Evolutionary conservation across 371 early-diverging fungal species (phyloP).

Genomic region (Haplosporangium sp.): DNA sequence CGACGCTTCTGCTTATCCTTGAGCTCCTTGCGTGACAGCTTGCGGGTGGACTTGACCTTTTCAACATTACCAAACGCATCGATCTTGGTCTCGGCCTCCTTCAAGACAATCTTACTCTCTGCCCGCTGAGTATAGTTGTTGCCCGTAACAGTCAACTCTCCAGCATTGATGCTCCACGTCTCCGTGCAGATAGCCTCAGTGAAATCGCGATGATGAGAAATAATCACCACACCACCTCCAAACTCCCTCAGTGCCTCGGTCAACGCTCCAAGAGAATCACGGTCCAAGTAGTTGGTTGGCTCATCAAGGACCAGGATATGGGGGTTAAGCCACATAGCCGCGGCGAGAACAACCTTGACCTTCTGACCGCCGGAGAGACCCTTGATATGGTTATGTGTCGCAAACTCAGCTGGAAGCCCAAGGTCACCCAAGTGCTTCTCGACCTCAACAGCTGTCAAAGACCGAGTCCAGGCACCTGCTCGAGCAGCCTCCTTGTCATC

Average conservation of each 20-base stretch:
- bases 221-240: constrained; percentile 82
- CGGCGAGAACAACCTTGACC: constrained; percentile 89
- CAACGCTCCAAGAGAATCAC: constrained; percentile 81
- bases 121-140: constrained; percentile 47
- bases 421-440: constrained; percentile 78
- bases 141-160: constrained; percentile 60
- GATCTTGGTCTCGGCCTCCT: constrained; percentile 52
- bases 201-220: constrained; percentile 83
- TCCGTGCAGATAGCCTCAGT: constrained; percentile 75
- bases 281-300: constrained; percentile 89
- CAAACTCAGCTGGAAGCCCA: constrained; percentile 78
- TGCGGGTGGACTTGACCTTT: constrained; percentile 54
- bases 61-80: constrained; percentile 55
- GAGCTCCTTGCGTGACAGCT: constrained; percentile 54
- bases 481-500: constrained; percentile 76
- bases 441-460: constrained; percentile 73
- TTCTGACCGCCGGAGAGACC: constrained; percentile 94
- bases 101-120: constrained; percentile 46
- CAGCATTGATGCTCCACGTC: constrained; percentile 81
- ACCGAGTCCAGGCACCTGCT: constrained; percentile 71
- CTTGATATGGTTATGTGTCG: constrained; percentile 85
- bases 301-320: constrained; percentile 92
- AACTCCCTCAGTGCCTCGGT: constrained; percentile 73
- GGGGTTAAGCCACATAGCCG: constrained; percentile 87
- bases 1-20: constrained; percentile 53